These are phyloP conservation scores for Physcomitrium patens DNA, from an alignment of 225 moss, liverwort and hornwort species.

Conservation along the genomic window DNA sequence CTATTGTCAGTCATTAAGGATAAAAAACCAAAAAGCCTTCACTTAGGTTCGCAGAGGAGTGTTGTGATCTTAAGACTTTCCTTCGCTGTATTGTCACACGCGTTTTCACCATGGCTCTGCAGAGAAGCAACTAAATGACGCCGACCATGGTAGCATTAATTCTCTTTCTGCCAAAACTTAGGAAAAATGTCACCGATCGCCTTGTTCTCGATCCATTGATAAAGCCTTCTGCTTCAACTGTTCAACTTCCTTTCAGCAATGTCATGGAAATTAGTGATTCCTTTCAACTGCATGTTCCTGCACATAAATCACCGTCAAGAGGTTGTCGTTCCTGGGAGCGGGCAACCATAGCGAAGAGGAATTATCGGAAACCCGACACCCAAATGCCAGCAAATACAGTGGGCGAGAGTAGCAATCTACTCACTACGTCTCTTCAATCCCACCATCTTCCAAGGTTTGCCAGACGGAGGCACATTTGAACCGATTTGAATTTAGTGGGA, in stretches of 20 bases:
- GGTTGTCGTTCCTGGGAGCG: neutral
- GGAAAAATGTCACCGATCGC: neutral
- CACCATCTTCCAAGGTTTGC: no score
- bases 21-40: no score
- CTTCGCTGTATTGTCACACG: no score
- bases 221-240: neutral
- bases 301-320: neutral
- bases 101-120: neutral
- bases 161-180: neutral
- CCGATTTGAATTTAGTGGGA: no score
- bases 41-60: no score
- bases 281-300: neutral
- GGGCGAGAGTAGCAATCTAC: no score
- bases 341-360: neutral
- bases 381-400: no score
- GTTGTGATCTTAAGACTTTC: no score
- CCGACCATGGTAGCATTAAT: neutral
- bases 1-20: no score
- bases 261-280: neutral
- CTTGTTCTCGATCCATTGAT: neutral
- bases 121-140: neutral
- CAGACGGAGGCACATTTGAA: no score
- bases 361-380: neutral
- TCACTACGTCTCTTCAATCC: no score
- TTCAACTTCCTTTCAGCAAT: neutral